Conservation (phyloP, 1,284 basidiomycete species). For the Gymnopus androsaceus region DNA sequence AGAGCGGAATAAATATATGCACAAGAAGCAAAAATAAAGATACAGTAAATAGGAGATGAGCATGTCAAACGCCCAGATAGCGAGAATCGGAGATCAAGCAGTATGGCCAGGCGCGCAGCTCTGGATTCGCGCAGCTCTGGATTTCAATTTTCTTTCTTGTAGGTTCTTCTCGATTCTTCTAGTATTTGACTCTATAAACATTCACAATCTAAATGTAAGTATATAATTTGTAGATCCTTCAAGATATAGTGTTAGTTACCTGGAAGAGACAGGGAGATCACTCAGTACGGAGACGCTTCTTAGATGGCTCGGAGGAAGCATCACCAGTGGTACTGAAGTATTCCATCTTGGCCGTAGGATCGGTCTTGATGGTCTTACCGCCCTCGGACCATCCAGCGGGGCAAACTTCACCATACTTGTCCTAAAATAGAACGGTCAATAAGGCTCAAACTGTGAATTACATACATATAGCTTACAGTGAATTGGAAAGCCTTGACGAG, state of each 20-base stretch:
- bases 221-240: conserved; percentile 1
- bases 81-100: no score
- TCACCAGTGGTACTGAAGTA: conserved; percentile 56
- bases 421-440: conserved; percentile 44
- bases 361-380: conserved; percentile 74
- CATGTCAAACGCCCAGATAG: no score
- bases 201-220: conserved; percentile 8
- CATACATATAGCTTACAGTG: conserved; percentile 50
- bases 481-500: conserved; percentile 92
- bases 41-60: no score
- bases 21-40: no score
- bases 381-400: conserved; percentile 86
- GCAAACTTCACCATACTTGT: conserved; percentile 88
- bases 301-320: conserved; percentile 23
- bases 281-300: conserved; percentile 21
- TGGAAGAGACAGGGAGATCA: conserved; percentile 15
- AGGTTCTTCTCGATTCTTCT: no score
- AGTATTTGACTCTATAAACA: conserved; percentile 1
- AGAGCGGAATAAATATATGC: no score
- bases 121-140: no score
- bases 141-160: no score
- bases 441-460: neutral
- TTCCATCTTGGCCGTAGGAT: conserved; percentile 71
- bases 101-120: no score
- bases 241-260: conserved; percentile 14